A percentile compares a stretch with the other conserved stretches of the same genome.
Conservation (phyloP, 176 grass and related monocot genomes). For the Bothriochloa decipiens region DNA sequence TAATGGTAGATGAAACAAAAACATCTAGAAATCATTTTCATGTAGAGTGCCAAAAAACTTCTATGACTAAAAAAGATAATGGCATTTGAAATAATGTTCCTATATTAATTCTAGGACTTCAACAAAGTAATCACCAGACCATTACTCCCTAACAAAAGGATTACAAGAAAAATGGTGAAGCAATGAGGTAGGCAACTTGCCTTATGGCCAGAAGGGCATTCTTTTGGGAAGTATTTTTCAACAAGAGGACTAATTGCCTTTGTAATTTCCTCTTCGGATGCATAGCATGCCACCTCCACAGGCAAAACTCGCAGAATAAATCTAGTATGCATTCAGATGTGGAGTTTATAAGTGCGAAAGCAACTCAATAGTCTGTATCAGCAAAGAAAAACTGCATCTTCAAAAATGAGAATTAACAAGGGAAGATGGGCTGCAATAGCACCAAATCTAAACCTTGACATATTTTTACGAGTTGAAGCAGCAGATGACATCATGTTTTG, state of each 20-base stretch:
- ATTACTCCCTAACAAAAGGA: neutral
- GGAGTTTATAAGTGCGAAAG: constrained; percentile 21
- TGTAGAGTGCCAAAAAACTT: neutral
- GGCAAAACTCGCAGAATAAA: constrained; percentile 91
- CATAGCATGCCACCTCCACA: constrained; percentile 88
- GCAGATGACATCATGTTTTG: constrained; percentile 79
- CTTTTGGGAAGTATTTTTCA: constrained; percentile 74
- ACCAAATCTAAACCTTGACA: constrained; percentile 81
- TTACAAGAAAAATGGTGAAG: constrained; percentile 1
- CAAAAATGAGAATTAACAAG: constrained; percentile 16
- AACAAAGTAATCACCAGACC: neutral
- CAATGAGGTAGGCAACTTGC: constrained; percentile 40
- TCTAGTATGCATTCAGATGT: constrained; percentile 51
- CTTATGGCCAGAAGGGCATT: constrained; percentile 63
- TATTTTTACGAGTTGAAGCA: constrained; percentile 90
- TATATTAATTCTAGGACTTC: neutral
- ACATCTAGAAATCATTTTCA: neutral
- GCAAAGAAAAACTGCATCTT: neutral
- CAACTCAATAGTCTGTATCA: neutral
- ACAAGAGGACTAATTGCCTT: constrained; percentile 78
- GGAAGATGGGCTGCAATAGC: constrained; percentile 10
- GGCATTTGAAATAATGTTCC: neutral
- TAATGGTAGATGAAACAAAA: neutral
- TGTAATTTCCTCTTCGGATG: constrained; percentile 92
- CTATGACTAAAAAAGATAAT: neutral